Evolutionary conservation across 2,329 filamentous ascomycete species (phyloP).

Genomic region (Fusarium decemcellulare): DNA sequence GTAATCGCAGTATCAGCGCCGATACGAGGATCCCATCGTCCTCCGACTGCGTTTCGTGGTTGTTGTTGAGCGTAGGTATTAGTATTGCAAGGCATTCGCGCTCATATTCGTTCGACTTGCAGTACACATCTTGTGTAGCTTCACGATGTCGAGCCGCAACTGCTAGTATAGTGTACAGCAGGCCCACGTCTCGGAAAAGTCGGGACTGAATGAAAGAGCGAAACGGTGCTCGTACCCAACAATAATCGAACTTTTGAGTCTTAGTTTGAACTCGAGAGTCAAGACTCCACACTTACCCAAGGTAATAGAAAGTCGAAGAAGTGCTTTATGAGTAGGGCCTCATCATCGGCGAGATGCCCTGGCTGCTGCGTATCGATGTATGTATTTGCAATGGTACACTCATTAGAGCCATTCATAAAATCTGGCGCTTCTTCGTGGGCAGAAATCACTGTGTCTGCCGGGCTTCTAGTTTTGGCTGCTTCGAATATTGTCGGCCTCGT

Average conservation of each 20-base stretch:
- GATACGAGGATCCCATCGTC: slow-evolving; percentile 3
- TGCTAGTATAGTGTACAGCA: slow-evolving; percentile 7
- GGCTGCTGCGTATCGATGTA: too few relatives aligned
- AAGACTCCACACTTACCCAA: neutral
- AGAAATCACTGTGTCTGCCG: too few relatives aligned
- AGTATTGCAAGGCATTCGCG: slow-evolving; percentile 1
- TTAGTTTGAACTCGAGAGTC: too few relatives aligned
- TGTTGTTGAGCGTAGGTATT: slow-evolving; percentile 9
- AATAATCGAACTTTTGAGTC: neutral
- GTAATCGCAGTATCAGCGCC: slow-evolving; percentile 2
- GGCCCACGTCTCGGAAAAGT: neutral
- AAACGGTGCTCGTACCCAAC: neutral
- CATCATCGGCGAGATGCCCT: too few relatives aligned
- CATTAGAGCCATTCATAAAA: too few relatives aligned
- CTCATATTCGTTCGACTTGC: slow-evolving; percentile 4
- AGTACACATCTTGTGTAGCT: neutral
- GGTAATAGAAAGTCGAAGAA: too few relatives aligned
- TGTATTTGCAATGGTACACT: too few relatives aligned
- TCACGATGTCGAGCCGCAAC: slow-evolving; percentile 11
- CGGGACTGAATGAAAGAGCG: neutral
- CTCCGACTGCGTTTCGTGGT: neutral
- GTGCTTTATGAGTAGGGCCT: too few relatives aligned
- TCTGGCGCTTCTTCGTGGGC: too few relatives aligned
- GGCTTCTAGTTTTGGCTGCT: too few relatives aligned
- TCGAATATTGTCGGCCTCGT: too few relatives aligned